These are phyloP conservation scores for Melastoma malabathricum DNA, from an alignment of 345 rosid species.

Conservation along the genomic window DNA sequence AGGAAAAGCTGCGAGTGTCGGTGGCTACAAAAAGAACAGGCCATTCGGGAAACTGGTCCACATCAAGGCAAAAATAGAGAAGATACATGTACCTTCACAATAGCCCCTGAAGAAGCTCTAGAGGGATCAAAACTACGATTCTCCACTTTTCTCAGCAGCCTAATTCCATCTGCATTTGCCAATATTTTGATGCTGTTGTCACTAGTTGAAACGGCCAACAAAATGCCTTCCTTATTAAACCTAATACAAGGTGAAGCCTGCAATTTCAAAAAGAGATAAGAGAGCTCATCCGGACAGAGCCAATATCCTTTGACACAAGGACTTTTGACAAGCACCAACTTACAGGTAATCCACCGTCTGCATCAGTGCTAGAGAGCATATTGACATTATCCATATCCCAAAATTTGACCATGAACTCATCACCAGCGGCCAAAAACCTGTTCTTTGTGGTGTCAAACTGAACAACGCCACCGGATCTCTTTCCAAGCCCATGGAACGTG, in stretches of 20 bases:
- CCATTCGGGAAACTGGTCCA: slow-evolving; percentile 8
- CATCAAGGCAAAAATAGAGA: neutral
- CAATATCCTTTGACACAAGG: slow-evolving; percentile 3
- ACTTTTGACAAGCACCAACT: neutral
- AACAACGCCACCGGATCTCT: slow-evolving; percentile 55
- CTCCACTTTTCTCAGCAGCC: slow-evolving; percentile 52
- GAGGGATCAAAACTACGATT: slow-evolving; percentile 73
- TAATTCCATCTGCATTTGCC: slow-evolving; percentile 65
- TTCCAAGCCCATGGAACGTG: slow-evolving; percentile 51
- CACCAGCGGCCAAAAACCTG: slow-evolving; percentile 77
- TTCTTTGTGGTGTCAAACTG: slow-evolving; percentile 81
- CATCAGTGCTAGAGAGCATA: slow-evolving; percentile 44
- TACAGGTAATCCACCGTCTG: slow-evolving; percentile 82
- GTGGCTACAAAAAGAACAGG: slow-evolving; percentile 24
- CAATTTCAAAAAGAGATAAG: slow-evolving; percentile 18
- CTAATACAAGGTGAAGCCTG: slow-evolving; percentile 74
- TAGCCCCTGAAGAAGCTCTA: slow-evolving; percentile 47
- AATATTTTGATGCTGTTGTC: slow-evolving; percentile 65
- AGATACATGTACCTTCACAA: slow-evolving; percentile 39
- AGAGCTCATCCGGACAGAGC: slow-evolving; percentile 1
- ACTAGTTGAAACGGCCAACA: slow-evolving; percentile 70
- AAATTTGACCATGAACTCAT: slow-evolving; percentile 57
- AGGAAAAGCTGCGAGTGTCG: slow-evolving; percentile 30
- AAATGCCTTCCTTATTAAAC: slow-evolving; percentile 68
- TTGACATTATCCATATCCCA: slow-evolving; percentile 74